phyloP scores from a whole-genome alignment of 1,284 basidiomycete species.

The Clitocybe nebularis region DNA sequence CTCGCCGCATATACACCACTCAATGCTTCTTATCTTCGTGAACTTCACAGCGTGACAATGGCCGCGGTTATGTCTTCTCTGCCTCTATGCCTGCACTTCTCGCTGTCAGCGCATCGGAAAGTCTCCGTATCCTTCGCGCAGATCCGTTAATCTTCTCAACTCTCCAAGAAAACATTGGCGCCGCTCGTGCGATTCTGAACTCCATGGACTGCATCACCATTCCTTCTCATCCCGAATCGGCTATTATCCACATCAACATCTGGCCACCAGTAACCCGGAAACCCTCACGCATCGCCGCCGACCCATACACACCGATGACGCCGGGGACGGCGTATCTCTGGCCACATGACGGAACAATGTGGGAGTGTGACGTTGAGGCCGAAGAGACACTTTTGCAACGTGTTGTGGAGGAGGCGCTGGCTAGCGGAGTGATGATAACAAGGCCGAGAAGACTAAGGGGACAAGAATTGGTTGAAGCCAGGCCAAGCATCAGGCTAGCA shows the following conservation, averaged over 20 bases:
- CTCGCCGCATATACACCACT: neutral
- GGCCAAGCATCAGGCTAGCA: constrained; percentile 87
- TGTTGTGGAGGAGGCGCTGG: constrained; percentile 79
- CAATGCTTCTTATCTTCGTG: constrained; percentile 1
- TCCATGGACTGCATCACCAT: constrained; percentile 79
- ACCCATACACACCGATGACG: constrained; percentile 21
- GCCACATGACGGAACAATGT: constrained; percentile 28
- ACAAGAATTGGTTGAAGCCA: constrained; percentile 79
- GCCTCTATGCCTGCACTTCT: constrained; percentile 92
- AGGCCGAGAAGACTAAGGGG: constrained; percentile 76
- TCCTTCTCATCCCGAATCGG: constrained; percentile 81
- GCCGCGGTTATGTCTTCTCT: constrained; percentile 93
- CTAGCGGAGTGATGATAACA: constrained; percentile 79
- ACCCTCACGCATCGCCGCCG: constrained; percentile 24
- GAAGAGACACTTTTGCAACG: constrained; percentile 85
- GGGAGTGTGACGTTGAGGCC: constrained; percentile 54
- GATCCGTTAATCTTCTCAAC: constrained; percentile 71
- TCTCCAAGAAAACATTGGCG: constrained; percentile 80
- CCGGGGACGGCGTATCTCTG: constrained; percentile 23
- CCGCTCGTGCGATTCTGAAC: constrained; percentile 76
- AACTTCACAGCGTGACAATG: constrained; percentile 83
- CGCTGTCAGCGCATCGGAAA: constrained; percentile 83
- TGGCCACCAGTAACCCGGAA: constrained; percentile 32
- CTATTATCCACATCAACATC: constrained; percentile 85
- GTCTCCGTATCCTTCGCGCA: constrained; percentile 72